Evolutionary conservation across 805 yeast genomes (phyloP), one percentile per base, ranked within the genome.

Genomic region (Candida anglica): DNA sequence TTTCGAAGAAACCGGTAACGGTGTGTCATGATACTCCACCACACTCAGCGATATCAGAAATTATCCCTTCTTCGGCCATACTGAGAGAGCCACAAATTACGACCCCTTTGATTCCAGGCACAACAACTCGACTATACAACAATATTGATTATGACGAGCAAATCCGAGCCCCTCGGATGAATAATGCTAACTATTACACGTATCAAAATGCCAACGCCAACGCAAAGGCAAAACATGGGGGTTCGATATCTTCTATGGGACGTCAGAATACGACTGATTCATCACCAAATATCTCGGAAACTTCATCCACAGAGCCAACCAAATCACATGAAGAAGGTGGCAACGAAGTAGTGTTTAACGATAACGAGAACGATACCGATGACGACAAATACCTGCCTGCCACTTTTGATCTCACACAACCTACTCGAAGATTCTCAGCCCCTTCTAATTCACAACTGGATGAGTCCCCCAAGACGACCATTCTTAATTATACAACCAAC

Each of bases 161-260:
- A 44, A 75, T 74, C 31, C 50, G 79, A 37, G 77, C 77, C 22
- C 79, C 79, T 8, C 49, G 77, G 32, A 69, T 73, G 74, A 60
- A 67, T n/a, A 61, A 42, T 42, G 46, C 50, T 33, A 51, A 47
- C 28, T 52, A 48, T 32, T 56, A 55, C 35, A 56, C 57, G 2
- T 32, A 27, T n/a, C 20, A 33, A 23, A 36, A 22, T 30, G n/a
- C n/a, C n/a, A n/a, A n/a, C n/a, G n/a, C n/a, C n/a, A 30, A 11
- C 32, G 35, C 30, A 3, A 20, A 28, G 25, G 30, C 11, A 27
- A 32, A 13, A 17, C 37, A 22, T 14, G 29, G 24, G 16, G 32
- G 17, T 22, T 32, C 22, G 25, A 29, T 17, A 25, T 19, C 36
- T 9, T 20, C 32, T 3, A 15, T 17, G 9, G 17, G 14, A 5